phyloP scores from a whole-genome alignment of 805 yeast genomes.

The Saccharomycopsis sp. region DNA sequence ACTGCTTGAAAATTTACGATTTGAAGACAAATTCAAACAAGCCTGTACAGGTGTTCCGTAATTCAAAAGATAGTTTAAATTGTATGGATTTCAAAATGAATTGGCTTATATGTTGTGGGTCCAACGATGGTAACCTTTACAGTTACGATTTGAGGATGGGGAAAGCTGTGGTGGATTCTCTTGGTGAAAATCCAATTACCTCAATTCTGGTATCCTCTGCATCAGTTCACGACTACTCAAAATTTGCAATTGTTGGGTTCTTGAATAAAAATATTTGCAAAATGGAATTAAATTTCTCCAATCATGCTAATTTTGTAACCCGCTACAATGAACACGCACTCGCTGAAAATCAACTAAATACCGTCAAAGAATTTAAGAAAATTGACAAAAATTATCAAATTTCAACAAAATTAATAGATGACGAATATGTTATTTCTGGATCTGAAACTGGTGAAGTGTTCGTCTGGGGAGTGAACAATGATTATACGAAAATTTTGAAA shows the following conservation, averaged over 20 bases:
- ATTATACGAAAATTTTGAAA: constrained; percentile 5
- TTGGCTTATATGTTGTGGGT: constrained; percentile 17
- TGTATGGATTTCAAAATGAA: constrained; percentile 10
- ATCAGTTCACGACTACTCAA: background rate
- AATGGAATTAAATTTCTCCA: background rate
- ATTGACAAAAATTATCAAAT: constrained; percentile 11
- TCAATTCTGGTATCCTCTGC: constrained; percentile 2
- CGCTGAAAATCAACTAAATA: background rate
- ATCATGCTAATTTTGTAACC: constrained; percentile 3
- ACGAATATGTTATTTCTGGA: constrained; percentile 13
- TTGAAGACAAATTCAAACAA: constrained; percentile 7
- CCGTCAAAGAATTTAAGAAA: background rate
- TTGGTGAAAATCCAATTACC: constrained; percentile 1
- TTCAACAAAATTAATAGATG: constrained; percentile 4
- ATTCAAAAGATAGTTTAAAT: constrained; percentile 10
- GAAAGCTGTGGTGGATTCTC: constrained; percentile 5
- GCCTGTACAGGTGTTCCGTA: constrained; percentile 12
- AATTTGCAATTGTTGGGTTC: constrained; percentile 9
- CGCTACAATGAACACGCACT: constrained; percentile 7
- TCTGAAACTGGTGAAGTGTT: constrained; percentile 20
- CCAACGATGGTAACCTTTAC: constrained; percentile 12
- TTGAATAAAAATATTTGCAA: background rate
- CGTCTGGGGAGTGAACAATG: constrained; percentile 7
- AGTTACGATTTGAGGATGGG: constrained; percentile 15
- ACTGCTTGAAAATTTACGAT: constrained; percentile 14